phyloP scores from a whole-genome alignment of 2,329 filamentous ascomycete species.

The Alternaria postmessia region DNA sequence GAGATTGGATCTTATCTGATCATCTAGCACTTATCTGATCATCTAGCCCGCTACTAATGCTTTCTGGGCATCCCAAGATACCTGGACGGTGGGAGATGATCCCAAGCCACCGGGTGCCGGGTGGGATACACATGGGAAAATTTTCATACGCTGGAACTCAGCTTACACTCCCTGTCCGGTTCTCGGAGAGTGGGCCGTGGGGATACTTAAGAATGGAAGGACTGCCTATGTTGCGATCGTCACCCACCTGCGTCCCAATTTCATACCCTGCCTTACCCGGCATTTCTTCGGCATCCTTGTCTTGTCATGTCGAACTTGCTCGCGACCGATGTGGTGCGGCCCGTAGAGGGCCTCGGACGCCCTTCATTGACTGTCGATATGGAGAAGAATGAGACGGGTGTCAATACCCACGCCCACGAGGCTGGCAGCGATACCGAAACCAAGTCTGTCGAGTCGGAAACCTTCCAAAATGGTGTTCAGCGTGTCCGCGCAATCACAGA shows the following conservation, averaged over 20 bases:
- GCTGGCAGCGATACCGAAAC: conserved; percentile 18
- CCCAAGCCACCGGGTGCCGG: conserved; percentile 33
- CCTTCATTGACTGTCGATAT: conserved; percentile 25
- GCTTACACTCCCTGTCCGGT: conserved; percentile 31
- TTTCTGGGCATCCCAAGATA: conserved; percentile 26
- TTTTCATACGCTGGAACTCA: conserved; percentile 25
- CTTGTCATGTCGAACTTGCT: conserved; percentile 23
- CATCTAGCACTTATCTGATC: conserved; percentile 42
- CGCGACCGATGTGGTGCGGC: conserved; percentile 26
- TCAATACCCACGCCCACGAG: conserved; percentile 16
- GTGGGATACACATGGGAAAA: conserved; percentile 27
- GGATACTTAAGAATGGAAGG: conserved; percentile 27
- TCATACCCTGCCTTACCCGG: conserved; percentile 21
- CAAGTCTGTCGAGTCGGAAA: conserved; percentile 33
- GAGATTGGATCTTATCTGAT: conserved; percentile 42
- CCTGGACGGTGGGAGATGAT: conserved; percentile 25
- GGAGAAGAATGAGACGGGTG: conserved; percentile 29
- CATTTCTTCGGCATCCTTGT: conserved; percentile 12
- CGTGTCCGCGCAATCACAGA: conserved; percentile 52
- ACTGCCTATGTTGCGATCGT: conserved; percentile 18
- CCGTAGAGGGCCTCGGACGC: conserved; percentile 15
- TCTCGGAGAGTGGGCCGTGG: conserved; percentile 26
- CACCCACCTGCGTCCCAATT: conserved; percentile 20
- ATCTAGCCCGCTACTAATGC: conserved; percentile 29
- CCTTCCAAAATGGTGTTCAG: conserved; percentile 51